Percentiles rank a stretch among this genome's conserved stretches.
Conservation (phyloP, 495 filamentous ascomycete species). For the Zalerion maritima region DNA sequence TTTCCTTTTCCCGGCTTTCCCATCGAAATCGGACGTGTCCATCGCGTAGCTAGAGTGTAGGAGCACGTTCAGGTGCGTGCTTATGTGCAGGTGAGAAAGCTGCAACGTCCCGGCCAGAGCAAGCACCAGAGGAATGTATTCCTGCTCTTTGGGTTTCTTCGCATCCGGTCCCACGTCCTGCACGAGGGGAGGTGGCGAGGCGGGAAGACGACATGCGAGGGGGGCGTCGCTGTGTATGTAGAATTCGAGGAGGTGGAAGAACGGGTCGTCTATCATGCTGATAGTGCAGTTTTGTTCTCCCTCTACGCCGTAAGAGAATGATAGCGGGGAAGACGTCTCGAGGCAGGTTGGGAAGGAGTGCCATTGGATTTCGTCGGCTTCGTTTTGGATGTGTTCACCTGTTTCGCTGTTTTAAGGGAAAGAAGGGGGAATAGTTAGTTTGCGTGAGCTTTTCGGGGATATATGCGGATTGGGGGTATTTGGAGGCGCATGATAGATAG, state of each 20-base stretch:
- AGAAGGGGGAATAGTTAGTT: background rate
- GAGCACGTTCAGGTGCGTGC: slow-evolving; percentile 74
- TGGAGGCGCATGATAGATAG: slow-evolving; percentile 1
- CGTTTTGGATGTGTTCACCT: slow-evolving; percentile 64
- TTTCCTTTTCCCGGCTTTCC: too few species aligned
- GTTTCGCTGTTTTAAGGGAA: slow-evolving; percentile 32
- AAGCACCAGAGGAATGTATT: slow-evolving; percentile 57
- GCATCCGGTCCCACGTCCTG: slow-evolving; percentile 28
- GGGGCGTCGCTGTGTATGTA: slow-evolving; percentile 96
- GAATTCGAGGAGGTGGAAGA: slow-evolving; percentile 97
- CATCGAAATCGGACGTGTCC: too few species aligned
- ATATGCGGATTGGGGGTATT: background rate
- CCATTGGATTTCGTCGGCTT: slow-evolving; percentile 74
- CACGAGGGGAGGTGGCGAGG: slow-evolving; percentile 45
- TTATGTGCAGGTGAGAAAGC: slow-evolving; percentile 78
- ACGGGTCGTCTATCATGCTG: slow-evolving; percentile 62
- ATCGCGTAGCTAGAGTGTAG: slow-evolving; percentile 67
- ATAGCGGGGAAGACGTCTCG: slow-evolving; percentile 69
- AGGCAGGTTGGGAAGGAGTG: slow-evolving; percentile 86
- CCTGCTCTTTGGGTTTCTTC: slow-evolving; percentile 26
- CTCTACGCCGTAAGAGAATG: slow-evolving; percentile 75
- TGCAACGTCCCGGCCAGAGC: slow-evolving; percentile 82
- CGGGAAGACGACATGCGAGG: slow-evolving; percentile 79
- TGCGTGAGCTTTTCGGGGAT: slow-evolving; percentile 1
- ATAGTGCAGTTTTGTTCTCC: slow-evolving; percentile 87